phyloP scores from a whole-genome alignment of 345 rosid genomes.

The Laguncularia racemosa region DNA sequence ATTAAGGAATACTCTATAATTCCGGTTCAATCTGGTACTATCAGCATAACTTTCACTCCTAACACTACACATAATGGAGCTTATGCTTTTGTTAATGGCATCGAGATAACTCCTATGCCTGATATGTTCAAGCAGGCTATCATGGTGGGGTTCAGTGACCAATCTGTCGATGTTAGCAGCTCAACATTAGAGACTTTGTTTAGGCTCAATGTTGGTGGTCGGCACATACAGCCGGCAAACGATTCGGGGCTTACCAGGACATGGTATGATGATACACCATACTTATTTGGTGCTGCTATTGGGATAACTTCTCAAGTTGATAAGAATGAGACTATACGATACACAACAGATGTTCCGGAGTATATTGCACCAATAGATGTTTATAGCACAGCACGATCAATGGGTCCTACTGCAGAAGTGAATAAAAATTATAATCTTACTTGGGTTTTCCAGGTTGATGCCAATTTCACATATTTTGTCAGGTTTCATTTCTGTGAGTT shows the following conservation, averaged over 20 bases:
- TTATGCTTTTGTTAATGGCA: conserved; percentile 51
- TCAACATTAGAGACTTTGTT: conserved; percentile 43
- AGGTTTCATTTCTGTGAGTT: conserved; percentile 58
- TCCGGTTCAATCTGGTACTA: conserved; percentile 17
- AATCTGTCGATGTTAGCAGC: conserved; percentile 10
- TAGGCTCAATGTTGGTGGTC: conserved; percentile 52
- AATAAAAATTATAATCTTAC: conserved; percentile 40
- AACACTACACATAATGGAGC: conserved; percentile 16
- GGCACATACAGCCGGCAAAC: conserved; percentile 23
- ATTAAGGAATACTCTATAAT: conserved; percentile 32
- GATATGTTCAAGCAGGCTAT: conserved; percentile 28
- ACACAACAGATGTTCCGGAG: conserved; percentile 11
- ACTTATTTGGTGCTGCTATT: conserved; percentile 23
- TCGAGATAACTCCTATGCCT: conserved; percentile 40
- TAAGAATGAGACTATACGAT: conserved; percentile 15
- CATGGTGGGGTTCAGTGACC: conserved; percentile 29
- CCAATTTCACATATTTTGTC: conserved; percentile 44
- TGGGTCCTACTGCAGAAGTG: conserved; percentile 30
- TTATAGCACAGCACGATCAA: conserved; percentile 35
- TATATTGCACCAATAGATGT: conserved; percentile 37
- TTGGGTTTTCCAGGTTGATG: conserved; percentile 50
- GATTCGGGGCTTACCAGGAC: conserved; percentile 41
- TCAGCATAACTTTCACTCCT: conserved; percentile 33
- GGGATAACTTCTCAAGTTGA: conserved; percentile 22
- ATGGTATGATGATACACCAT: conserved; percentile 55